Evolutionary conservation across 2,329 filamentous ascomycete genomes (phyloP), one percentile per base, ranked within the genome.

Genomic region (Fusarium longipes): DNA sequence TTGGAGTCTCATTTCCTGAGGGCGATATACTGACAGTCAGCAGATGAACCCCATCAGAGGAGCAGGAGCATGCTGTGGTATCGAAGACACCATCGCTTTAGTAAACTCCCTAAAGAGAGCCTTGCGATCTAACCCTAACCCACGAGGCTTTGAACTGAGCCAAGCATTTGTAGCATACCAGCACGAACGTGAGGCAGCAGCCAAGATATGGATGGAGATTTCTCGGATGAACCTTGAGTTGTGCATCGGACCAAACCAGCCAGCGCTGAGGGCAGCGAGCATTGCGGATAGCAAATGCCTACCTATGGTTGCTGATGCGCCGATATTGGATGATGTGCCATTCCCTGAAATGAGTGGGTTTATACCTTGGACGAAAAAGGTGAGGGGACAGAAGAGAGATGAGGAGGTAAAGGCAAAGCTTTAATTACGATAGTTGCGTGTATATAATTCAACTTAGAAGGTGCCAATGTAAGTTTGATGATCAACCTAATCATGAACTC

Each of bases 41-140:
- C 10, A 66, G 63, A 65, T 65, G 49, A 65, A 65, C 3, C 63
- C 63, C 0, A 56, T 65, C 6, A 43, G 63, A 48, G 63, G 63
- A 10, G 63, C 63, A 22, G 63, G 63, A 17, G 63, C 63, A 32
- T 65, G 63, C 20, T 51, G 49, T 0, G 63, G 63, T 0, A 65
- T 65, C 5, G 63, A 65, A 15, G 63, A 65, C n/a, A 45, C 44
- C 3, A 47, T 65, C 27, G 29, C 39, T 1, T 7, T 65, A 3
- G 62, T 66, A 4, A 66, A 65, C 18, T 36, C 18, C 1, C 56
- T 65, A 8, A 47, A 55, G 1, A 30, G 39, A 3, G 8, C 32
- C 0, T 36, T 65, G 0, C 56, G 36, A 9, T 50, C 49, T 0
- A 32, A 47, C 2, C n/a, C 56, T 9, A 38, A 62, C 2, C 63